Percentiles rank a stretch among this genome's conserved stretches.
Conservation (phyloP, 2,329 filamentous ascomycete genomes). For the Lanzia echinophila region DNA sequence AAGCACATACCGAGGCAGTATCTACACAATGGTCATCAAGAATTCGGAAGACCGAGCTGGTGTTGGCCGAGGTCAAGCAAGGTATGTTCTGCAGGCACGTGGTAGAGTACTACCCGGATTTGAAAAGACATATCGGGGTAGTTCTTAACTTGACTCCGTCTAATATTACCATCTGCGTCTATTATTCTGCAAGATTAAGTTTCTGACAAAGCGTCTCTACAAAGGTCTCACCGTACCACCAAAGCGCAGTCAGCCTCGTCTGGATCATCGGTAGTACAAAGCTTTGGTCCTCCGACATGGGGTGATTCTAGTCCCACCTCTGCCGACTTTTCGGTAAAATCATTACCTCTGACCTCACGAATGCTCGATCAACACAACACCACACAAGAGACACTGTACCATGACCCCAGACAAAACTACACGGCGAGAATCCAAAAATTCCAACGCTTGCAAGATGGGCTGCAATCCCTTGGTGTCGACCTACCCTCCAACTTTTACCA, state of each 20-base stretch:
- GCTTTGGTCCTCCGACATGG: background rate
- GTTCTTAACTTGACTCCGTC: background rate
- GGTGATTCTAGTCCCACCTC: background rate
- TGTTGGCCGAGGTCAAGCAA: background rate
- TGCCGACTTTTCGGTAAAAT: too few relatives aligned
- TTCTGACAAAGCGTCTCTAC: background rate
- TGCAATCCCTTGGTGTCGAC: constrained; percentile 3
- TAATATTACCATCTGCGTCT: background rate
- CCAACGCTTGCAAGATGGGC: background rate
- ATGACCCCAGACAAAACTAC: background rate
- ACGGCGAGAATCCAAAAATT: background rate
- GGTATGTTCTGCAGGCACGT: background rate
- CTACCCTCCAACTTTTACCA: constrained; percentile 1
- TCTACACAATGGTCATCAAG: background rate
- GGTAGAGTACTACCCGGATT: too few relatives aligned
- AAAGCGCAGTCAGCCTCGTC: background rate
- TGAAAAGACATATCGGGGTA: background rate
- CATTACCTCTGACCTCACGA: background rate
- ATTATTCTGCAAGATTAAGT: background rate
- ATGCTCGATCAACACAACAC: background rate
- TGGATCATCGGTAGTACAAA: background rate
- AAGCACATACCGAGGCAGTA: background rate
- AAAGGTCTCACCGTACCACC: background rate
- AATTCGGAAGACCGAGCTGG: background rate
- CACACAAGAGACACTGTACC: background rate